Conservation (phyloP, 176 grass and related monocot species). For the Dactylis glomerata region DNA sequence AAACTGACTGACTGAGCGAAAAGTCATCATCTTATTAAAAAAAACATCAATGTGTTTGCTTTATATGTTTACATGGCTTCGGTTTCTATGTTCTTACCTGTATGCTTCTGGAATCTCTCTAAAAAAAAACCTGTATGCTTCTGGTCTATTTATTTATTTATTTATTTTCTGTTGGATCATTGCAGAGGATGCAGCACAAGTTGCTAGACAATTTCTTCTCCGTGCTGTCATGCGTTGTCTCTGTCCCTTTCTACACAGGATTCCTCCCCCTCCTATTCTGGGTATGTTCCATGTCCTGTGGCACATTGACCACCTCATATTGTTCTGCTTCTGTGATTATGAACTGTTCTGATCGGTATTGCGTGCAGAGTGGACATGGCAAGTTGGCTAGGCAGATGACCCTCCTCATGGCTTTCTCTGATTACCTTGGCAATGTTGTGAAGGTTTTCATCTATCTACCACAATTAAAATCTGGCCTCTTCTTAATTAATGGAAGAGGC, state of each 20-base stretch:
- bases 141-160: background rate
- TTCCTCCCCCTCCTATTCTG: slow-evolving; percentile 78
- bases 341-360: background rate
- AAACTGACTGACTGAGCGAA: background rate
- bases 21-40: background rate
- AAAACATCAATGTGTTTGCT: background rate
- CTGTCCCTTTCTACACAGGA: slow-evolving; percentile 96
- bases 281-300: slow-evolving; percentile 46
- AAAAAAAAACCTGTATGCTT: background rate
- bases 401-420: slow-evolving; percentile 88
- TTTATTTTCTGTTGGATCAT: slow-evolving; percentile 18
- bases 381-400: slow-evolving; percentile 97
- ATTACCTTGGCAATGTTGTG: slow-evolving; percentile 81
- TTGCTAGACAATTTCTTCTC: slow-evolving; percentile 86
- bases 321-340: slow-evolving; percentile 3
- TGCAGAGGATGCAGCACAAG: slow-evolving; percentile 65
- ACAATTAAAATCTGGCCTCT: background rate
- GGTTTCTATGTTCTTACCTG: background rate
- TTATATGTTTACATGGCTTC: background rate
- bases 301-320: background rate
- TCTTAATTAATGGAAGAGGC: no score
- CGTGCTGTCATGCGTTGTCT: slow-evolving; percentile 77
- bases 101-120: background rate
- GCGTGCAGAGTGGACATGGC: slow-evolving; percentile 76
- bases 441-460: slow-evolving; percentile 53